Base-by-base conservation (phyloP, 768 basidiomycete species). In the Collybia mongolica region DNA sequence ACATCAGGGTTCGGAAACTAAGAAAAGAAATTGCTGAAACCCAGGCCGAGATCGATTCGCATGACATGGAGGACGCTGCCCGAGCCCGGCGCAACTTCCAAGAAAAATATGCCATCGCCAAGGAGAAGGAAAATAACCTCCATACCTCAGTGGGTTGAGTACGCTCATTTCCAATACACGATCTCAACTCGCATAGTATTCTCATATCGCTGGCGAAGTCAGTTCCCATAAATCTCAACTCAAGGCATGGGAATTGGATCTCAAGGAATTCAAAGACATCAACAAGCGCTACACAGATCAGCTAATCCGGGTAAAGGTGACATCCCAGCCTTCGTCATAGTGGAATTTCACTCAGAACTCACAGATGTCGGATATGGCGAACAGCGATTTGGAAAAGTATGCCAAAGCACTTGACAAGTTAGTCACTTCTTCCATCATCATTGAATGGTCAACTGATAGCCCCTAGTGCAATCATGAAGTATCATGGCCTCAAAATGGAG, bases 341-440 rank as follows among this genome's bases (percentile, higher is more conserved):
- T 36, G 38, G 44, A 17, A 32, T 39, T 44, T 22, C 44, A 23
- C 12, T 17, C 40, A 22, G 38, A 15, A n/a, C 39, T 15, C 35
- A 20, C 57, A 98, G 95, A 92, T 97, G 71, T 93, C 94, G 26
- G 95, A 98, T 67, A 93, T 98, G 86, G 94, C 96, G 5, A 98
- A 96, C 66, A 89, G 82, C 52, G 97, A 99, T 66, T 68, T 99
- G 46, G 96, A 99, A 73, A 98, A 98, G 72, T 98, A 98, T 54
- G 91, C 84, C 4, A 98, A 98, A 64, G 97, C 97, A 2, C 71
- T 99, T 42, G 97, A 99, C 71, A 96, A 90, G 96, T 98, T 57
- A 57, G 86, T 64, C 18, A 2, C 19, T 43, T 24, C 26, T 49
- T 41, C 29, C 17, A 18, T 35, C 5, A 35, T 24, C 39, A 23